Base-by-base conservation (phyloP, 192 early-diverging fungal species). In the Backusella parvicylindrica region DNA sequence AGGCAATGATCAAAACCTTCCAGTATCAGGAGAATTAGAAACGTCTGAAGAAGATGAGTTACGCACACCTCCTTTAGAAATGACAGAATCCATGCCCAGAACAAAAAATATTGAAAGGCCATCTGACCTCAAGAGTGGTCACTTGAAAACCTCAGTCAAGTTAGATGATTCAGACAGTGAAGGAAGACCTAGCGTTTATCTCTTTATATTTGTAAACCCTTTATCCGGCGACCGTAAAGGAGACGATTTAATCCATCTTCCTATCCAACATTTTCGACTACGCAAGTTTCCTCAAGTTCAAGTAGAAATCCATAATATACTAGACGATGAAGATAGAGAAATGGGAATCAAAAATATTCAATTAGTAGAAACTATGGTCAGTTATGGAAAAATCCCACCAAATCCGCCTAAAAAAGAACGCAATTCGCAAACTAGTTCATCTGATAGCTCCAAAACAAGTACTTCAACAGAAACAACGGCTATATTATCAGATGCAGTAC, bases 121-220 rank as follows among this genome's bases (percentile, higher is more conserved):
- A 18, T 65, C 64, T 33, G 64, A 65, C 16, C 13, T 33, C 15
- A 35, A 72, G 72, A 31, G 60, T 56, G 35, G 47, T 38, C 18
- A 26, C 11, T 72, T 79, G 15, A 40, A 72, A 67, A 75, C 74
- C 7, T 79, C 78, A 37, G 74, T 79, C 11, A 70, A 56, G 23
- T 35, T 79, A 26, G 71, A 79, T 31, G 78, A 74, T 40, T 67
- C 68, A 4, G 49, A 71, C 12, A 33, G 47, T 18, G 77, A 82
- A 73, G 81, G 73, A 11, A 50, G 71, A 15, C 90, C 91, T 3
- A 84, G 77, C 13, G 77, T 86, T 2, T 90, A 92, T 71, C 83
- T 91, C 30, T 91, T 93, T 72, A 93, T 93, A 28, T 93, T 93
- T 77, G 89, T 89, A 35, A 93, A 93, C 76, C 92, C 92, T n/a